A percentile compares a stretch with the other conserved stretches of the same genome.
Conservation (phyloP, 179 eudicot species). For the Beta corolliflora region DNA sequence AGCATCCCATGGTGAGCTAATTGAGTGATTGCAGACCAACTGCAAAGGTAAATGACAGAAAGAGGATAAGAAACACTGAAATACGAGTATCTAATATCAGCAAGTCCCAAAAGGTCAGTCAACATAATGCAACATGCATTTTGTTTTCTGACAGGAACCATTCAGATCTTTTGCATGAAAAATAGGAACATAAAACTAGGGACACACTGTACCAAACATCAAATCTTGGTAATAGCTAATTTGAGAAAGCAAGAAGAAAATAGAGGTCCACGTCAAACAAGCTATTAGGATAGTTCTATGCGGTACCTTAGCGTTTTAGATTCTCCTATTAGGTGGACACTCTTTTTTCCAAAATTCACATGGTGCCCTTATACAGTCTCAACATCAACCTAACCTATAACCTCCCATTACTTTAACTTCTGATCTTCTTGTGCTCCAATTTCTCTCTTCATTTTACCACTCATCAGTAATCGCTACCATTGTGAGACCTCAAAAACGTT, state of each 20-base stretch:
- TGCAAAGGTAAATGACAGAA: conserved; percentile 34
- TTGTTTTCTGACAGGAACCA: not conserved
- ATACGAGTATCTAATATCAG: not conserved
- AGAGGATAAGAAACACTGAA: not conserved
- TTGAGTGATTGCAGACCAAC: conserved; percentile 91
- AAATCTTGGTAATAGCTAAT: not conserved
- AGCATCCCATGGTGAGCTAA: conserved; percentile 86
- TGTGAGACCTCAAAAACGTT: not conserved
- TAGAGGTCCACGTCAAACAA: not conserved
- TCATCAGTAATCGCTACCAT: not conserved
- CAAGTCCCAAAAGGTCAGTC: not conserved
- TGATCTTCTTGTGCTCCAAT: not conserved
- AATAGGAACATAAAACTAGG: not conserved
- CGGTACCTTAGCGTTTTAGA: not conserved
- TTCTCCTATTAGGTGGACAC: not conserved
- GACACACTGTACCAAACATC: not conserved
- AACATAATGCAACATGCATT: not conserved
- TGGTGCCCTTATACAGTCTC: not conserved
- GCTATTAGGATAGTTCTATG: not conserved
- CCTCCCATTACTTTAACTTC: not conserved
- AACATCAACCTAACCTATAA: not conserved
- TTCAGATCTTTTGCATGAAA: not conserved
- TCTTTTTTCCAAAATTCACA: not conserved
- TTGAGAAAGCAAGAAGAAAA: not conserved
- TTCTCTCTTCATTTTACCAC: not conserved